Base-by-base conservation (phyloP, 441 rosid genomes). In the Mallotus japonicus region DNA sequence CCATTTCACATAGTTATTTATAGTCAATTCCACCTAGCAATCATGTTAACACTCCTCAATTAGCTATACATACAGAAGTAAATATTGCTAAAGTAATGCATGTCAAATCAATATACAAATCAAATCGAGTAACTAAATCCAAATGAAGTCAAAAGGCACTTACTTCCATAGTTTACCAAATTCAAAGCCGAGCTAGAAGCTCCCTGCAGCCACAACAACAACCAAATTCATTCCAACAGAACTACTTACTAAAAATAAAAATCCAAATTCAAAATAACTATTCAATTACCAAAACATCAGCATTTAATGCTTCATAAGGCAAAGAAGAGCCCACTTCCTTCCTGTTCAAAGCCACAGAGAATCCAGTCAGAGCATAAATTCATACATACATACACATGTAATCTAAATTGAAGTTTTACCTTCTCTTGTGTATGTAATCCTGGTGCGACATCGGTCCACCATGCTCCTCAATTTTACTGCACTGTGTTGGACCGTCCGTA, bases 371-470 rank as follows among this genome's bases (percentile, higher is more conserved):
- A 22, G 57, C 67, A 8, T 42, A 6, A 67, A 67, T 17, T 19
- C 22, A 20, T n/a, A 24, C 28, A 24, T 24, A 0, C 28, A 24
- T 24, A 24, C 28, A 24, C 28, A 44, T 42, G 20, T 57, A 20
- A 70, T 40, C 3, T 13, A 62, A 12, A 19, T 50, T 1, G 51
- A 51, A 62, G 63, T 67, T 37, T 50, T 65, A 55, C 95, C 92
- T 85, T 77, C 81, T 78, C 80, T 79, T 88, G 40, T 61, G 70
- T 24, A 90, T 76, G 71, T 88, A 90, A 79, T 86, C 95, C 50
- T 76, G 84, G 71, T 90, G 91, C 58, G 92, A 84, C 89, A 88
- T 83, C 0, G 89, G 88, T 49, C 85, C 85, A 62, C 83, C 88
- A 5, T 70, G 67, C 67, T 73, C 83, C 65, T 75, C 76, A 19